A percentile compares a stretch with the other conserved stretches of the same genome.
These are phyloP conservation scores for Capsella bursapastoris DNA, from an alignment of 345 rosid species.

Conservation along the genomic window DNA sequence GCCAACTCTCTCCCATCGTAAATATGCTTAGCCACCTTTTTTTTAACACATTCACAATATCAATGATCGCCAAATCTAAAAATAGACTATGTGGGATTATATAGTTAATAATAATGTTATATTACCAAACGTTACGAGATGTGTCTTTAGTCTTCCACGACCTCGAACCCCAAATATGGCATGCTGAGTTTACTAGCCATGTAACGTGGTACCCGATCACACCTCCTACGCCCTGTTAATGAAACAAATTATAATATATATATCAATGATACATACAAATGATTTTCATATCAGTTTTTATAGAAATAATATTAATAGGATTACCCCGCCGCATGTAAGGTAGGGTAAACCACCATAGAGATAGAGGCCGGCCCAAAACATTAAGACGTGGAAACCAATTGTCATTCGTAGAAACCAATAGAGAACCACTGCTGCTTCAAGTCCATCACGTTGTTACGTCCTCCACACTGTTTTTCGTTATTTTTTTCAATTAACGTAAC, in stretches of 20 bases:
- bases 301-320: too few relatives aligned
- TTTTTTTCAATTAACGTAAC: background rate
- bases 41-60: background rate
- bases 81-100: too few relatives aligned
- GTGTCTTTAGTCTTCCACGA: constrained; percentile 83
- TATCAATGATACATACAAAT: too few relatives aligned
- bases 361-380: constrained; percentile 56
- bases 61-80: background rate
- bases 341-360: constrained; percentile 76
- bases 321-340: constrained; percentile 86
- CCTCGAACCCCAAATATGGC: constrained; percentile 84
- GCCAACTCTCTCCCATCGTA: constrained; percentile 95
- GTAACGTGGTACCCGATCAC: constrained; percentile 71
- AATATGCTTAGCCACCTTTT: constrained; percentile 81
- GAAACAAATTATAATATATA: too few relatives aligned
- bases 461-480: constrained; percentile 41
- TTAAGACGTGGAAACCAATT: constrained; percentile 64
- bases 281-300: too few relatives aligned
- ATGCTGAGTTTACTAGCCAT: constrained; percentile 87
- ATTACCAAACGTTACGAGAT: constrained; percentile 81
- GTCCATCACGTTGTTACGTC: constrained; percentile 75
- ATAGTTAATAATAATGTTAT: too few relatives aligned
- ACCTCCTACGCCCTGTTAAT: constrained; percentile 58
- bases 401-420: constrained; percentile 66
- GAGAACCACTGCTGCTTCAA: constrained; percentile 77